Base-by-base conservation (phyloP, 2,329 filamentous ascomycete species). In the Cladorrhinum sp. region DNA sequence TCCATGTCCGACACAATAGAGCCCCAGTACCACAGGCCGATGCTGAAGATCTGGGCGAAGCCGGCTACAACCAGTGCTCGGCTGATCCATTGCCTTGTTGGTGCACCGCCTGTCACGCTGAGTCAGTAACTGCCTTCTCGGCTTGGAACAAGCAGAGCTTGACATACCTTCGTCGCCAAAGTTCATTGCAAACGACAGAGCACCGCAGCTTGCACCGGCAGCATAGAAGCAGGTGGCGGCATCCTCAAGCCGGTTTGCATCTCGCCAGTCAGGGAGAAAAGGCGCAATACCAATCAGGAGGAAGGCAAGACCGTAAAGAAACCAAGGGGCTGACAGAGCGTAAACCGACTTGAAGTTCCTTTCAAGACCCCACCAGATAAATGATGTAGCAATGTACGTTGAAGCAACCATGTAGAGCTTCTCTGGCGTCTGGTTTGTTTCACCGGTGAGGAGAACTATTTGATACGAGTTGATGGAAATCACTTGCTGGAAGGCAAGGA, bases 11-110 rank as follows among this genome's bases (percentile, higher is more conserved):
- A 79, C 51, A 86, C 75, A 61, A 80, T 77, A 7, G 80, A 79
- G 28, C 86, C 86, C 86, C 86, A 89, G 69, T 84, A 88, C 86
- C 86, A 89, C 12, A 89, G 77, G 6, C 79, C 82, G 23, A 85
- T 81, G 55, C 87, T 79, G 70, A 88, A 89, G 64, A 86, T 76
- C 69, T 89, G 86, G 68, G 88, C 86, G 6, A 85, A 86, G 48
- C 86, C 86, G 70, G 88, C 85, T 56, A 89, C 86, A 12, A 85
- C 72, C 67, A 85, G 86, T 16, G 86, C 86, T 60, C 86, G 81
- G 73, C 85, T 86, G n/a, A 86, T 84, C 86, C 86, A 88, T 36
- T 83, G 79, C 69, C 83, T 85, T 49, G 87, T 81, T 6, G 85
- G 84, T 2, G 82, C 80, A 52, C 85, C 85, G 48, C 82, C 83